A percentile compares a stretch with the other conserved stretches of the same genome.
These are phyloP conservation scores for Ogataea nakhonphanomensis DNA, from an alignment of 805 yeast genomes.

Conservation along the genomic window DNA sequence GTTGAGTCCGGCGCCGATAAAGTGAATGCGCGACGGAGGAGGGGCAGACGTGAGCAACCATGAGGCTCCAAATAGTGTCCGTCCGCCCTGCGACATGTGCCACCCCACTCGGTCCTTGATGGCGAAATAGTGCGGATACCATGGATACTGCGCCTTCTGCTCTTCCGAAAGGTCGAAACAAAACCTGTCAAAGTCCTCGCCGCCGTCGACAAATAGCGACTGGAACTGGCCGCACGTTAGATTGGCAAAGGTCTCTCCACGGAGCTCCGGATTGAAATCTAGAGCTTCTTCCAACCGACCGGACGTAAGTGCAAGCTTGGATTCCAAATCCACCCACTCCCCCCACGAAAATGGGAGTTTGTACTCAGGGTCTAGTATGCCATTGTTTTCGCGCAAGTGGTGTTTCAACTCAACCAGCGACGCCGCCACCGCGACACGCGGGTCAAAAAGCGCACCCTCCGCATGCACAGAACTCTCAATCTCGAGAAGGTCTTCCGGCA, in stretches of 20 bases:
- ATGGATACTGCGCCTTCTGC: slow-evolving; percentile 7
- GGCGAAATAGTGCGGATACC: slow-evolving; percentile 21
- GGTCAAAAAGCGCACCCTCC: slow-evolving; percentile 25
- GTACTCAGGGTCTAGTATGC: slow-evolving; percentile 22
- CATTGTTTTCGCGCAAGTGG: slow-evolving; percentile 18
- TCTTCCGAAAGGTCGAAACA: slow-evolving; percentile 16
- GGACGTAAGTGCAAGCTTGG: slow-evolving; percentile 17
- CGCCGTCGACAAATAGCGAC: slow-evolving; percentile 11
- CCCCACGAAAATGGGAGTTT: slow-evolving; percentile 34
- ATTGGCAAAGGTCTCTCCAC: slow-evolving; percentile 5
- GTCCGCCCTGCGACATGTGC: slow-evolving; percentile 18
- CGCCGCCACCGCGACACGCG: slow-evolving; percentile 32
- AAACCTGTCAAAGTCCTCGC: slow-evolving; percentile 1
- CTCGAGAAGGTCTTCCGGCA: slow-evolving; percentile 47
- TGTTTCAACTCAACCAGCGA: slow-evolving; percentile 21
- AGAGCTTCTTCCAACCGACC: slow-evolving; percentile 7
- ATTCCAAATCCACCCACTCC: slow-evolving; percentile 28
- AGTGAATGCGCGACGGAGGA: slow-evolving; percentile 29
- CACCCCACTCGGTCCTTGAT: slow-evolving; percentile 19
- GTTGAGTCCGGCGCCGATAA: slow-evolving; percentile 31
- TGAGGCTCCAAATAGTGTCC: slow-evolving; percentile 31
- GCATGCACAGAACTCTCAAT: neutral
- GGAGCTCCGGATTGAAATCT: slow-evolving; percentile 1
- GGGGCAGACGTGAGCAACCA: slow-evolving; percentile 29
- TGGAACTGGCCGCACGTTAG: slow-evolving; percentile 21